Base-by-base conservation (phyloP, 306 rosid genomes). In the Spatholobus suberectus region DNA sequence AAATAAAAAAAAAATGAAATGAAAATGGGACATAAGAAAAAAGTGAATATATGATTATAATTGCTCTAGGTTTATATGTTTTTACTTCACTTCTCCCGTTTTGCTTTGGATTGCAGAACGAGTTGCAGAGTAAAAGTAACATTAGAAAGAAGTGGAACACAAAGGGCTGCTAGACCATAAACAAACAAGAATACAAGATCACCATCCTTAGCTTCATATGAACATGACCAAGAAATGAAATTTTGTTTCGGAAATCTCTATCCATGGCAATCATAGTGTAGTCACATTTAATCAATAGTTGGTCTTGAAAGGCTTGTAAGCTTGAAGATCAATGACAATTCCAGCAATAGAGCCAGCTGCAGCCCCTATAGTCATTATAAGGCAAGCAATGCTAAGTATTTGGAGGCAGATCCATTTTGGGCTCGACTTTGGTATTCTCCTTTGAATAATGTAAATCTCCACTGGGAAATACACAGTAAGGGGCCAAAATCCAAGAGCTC, bases 401-500 rank as follows among this genome's bases (percentile, higher is more conserved):
- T 91, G 94, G 21, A 93, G 94, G 71, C 91, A 87, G 1, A 90
- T 82, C 97, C 97, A 93, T 71, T 65, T 87, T 7, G 89, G 54
- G 81, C 94, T 87, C 97, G 94, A 91, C 81, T 86, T 91, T 35
- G 88, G 90, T 35, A 91, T 88, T 81, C 43, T 84, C 90, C 83
- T 91, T 41, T 93, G 97, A 41, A 1, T 40, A 37, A 93, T 93
- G 65, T 88, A 93, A 96, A 93, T 91, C 62, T 93, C 93, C 77
- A 93, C 97, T 0, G 97, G 97, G 83, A 91, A 91, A 84, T 86
- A 93, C 34, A 93, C 96, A 0, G 94, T 91, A 0, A 90, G 84
- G 1, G 97, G 97, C 97, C 97, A 93, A 78, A 93, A 93, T 11
- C 93, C 97, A 18, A 93, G 57, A 6, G 97, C 96, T 7, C 97